Conservation (phyloP, 768 basidiomycete genomes). For the Agrocybe chaxingu region DNA sequence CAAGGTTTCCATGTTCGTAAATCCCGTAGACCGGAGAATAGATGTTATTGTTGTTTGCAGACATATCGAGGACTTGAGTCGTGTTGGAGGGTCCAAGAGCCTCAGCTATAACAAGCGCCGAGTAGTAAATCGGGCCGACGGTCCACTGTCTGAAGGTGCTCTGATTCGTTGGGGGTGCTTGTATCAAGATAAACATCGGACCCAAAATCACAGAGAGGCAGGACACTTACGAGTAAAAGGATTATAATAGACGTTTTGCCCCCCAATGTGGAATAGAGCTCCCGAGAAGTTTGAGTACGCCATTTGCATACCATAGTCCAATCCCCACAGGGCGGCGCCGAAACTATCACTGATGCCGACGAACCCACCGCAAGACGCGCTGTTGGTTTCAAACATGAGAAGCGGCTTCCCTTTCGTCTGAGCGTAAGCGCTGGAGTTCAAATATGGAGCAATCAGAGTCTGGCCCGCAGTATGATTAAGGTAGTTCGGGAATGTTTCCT, state of each 20-base stretch:
- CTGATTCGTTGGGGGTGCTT: conserved; percentile 55
- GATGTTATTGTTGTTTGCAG: conserved; percentile 44
- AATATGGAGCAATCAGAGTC: conserved; percentile 47
- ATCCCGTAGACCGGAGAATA: conserved; percentile 69
- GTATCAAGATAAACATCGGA: conserved; percentile 6
- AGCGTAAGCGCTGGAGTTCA: conserved; percentile 45
- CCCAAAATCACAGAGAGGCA: conserved; percentile 10
- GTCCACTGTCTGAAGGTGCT: conserved; percentile 68
- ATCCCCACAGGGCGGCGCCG: conserved; percentile 60
- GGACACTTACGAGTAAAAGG: conserved; percentile 35
- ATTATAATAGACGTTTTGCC: conserved; percentile 64
- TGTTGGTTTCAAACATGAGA: conserved; percentile 71
- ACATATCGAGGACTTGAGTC: conserved; percentile 65
- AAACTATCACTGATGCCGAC: conserved; percentile 60
- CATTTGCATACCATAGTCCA: conserved; percentile 61
- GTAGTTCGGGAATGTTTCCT: conserved; percentile 51
- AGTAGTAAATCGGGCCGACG: conserved; percentile 73
- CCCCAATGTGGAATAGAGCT: conserved; percentile 54
- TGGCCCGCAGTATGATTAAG: conserved; percentile 59
- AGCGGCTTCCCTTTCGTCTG: conserved; percentile 40
- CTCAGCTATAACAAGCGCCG: conserved; percentile 69
- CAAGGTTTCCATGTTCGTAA: conserved; percentile 64
- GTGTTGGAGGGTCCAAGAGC: conserved; percentile 57
- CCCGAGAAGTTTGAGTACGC: conserved; percentile 51
- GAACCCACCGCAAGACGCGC: conserved; percentile 69